Evolutionary conservation across 1,284 basidiomycete genomes (phyloP).

Genomic region (Hortiboletus rubellus): DNA sequence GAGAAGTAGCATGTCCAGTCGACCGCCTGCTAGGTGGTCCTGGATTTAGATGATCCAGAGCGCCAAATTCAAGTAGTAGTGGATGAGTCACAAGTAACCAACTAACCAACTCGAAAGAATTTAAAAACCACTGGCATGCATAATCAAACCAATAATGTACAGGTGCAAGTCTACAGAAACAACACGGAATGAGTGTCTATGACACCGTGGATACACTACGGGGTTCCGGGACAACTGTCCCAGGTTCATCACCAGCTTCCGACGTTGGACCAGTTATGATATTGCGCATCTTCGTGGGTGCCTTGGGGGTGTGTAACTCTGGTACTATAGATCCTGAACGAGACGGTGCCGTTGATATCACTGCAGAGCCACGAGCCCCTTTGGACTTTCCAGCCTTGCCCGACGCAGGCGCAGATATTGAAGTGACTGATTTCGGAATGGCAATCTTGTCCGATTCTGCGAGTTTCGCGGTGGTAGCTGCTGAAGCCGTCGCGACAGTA

Average conservation of each 20-base stretch:
- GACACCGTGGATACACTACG: conserved; percentile 17
- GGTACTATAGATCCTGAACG: conserved; percentile 51
- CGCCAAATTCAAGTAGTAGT: neutral
- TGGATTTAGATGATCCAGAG: no score
- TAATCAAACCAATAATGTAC: conserved; percentile 15
- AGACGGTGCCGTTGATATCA: conserved; percentile 52
- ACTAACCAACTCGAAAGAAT: conserved; percentile 11
- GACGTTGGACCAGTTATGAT: conserved; percentile 46
- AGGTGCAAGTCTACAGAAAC: conserved; percentile 4
- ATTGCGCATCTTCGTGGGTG: conserved; percentile 60
- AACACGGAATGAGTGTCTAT: conserved; percentile 16
- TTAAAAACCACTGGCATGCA: neutral
- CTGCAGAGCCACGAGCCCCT: conserved; percentile 36
- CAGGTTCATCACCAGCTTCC: conserved; percentile 47
- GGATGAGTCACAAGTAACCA: no score
- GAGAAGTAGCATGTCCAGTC: neutral
- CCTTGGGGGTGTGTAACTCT: conserved; percentile 44
- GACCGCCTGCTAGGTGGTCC: neutral
- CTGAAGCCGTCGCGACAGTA: conserved; percentile 33
- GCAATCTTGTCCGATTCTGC: conserved; percentile 36
- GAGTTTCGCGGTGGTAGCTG: conserved; percentile 29
- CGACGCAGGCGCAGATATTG: conserved; percentile 41
- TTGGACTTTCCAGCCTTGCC: conserved; percentile 44
- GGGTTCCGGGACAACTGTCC: conserved; percentile 26
- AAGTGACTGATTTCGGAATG: conserved; percentile 34